These are phyloP conservation scores for Lasiosphaeria ovina DNA, from an alignment of 495 filamentous ascomycete species.

Conservation along the genomic window DNA sequence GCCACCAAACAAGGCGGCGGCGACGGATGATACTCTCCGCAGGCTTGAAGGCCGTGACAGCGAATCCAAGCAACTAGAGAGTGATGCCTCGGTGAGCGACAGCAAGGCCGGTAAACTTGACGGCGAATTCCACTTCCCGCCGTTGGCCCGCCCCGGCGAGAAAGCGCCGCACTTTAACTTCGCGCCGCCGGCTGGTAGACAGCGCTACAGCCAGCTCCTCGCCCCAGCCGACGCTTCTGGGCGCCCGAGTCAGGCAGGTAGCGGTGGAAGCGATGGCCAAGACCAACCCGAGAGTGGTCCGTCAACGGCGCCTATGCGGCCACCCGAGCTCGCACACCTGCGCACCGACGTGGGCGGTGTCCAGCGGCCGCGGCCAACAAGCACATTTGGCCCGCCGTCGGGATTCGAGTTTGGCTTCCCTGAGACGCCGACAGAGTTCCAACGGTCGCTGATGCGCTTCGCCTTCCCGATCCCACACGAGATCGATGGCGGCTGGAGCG, in stretches of 20 bases:
- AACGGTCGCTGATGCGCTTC: conserved; percentile 82
- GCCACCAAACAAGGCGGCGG: conserved; percentile 36
- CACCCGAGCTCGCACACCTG: conserved; percentile 53
- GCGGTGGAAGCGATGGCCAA: conserved; percentile 20
- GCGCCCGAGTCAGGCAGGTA: conserved; percentile 28
- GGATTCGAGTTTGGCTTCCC: conserved; percentile 77
- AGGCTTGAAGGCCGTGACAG: conserved; percentile 42
- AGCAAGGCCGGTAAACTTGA: conserved; percentile 32
- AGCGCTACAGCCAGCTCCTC: conserved; percentile 36
- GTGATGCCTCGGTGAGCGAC: conserved; percentile 12
- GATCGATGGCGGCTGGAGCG: conserved; percentile 78
- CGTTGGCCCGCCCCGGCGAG: conserved; percentile 38
- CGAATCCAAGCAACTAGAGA: conserved; percentile 14
- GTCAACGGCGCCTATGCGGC: conserved; percentile 24
- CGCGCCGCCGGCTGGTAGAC: conserved; percentile 46
- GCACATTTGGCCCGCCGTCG: conserved; percentile 45
- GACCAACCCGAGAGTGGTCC: conserved; percentile 16
- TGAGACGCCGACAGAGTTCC: conserved; percentile 70
- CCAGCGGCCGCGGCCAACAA: conserved; percentile 35
- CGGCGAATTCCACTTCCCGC: conserved; percentile 55
- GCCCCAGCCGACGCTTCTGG: conserved; percentile 14
- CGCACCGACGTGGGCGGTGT: conserved; percentile 42
- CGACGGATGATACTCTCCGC: conserved; percentile 44
- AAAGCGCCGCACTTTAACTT: conserved; percentile 51
- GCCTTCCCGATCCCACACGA: conserved; percentile 68